Evolutionary conservation across 129 eudicot species (phyloP).

Genomic region (Sambucus nigra): DNA sequence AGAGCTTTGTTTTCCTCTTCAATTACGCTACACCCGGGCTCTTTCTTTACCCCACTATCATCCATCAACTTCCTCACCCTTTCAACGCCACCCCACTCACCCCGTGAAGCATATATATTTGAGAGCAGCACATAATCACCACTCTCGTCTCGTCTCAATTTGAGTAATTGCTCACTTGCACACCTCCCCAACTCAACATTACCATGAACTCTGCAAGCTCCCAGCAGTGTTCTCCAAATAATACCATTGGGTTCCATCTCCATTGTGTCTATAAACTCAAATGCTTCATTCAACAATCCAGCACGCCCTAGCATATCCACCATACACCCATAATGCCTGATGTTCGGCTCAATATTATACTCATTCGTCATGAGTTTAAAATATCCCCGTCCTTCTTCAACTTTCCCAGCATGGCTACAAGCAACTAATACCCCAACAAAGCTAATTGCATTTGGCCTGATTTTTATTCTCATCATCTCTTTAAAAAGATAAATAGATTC

Average conservation of each 20-base stretch:
- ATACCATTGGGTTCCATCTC: conserved; percentile 53
- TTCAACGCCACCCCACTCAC: conserved; percentile 66
- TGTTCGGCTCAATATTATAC: conserved; percentile 49
- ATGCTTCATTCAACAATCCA: conserved; percentile 55
- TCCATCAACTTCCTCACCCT: conserved; percentile 58
- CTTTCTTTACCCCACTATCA: conserved; percentile 64
- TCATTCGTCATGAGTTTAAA: conserved; percentile 42
- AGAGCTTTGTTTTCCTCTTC: conserved; percentile 29
- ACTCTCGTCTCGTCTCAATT: conserved; percentile 46
- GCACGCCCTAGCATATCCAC: conserved; percentile 82
- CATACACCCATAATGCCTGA: conserved; percentile 72
- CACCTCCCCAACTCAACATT: conserved; percentile 52
- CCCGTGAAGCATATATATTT: conserved; percentile 62
- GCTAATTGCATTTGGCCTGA: conserved; percentile 48
- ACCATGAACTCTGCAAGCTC: conserved; percentile 56
- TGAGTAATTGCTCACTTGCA: conserved; percentile 43
- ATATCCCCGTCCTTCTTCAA: conserved; percentile 48
- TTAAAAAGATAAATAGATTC: conserved; percentile 47
- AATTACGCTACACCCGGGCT: conserved; percentile 49
- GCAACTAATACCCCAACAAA: conserved; percentile 66
- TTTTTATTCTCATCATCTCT: conserved; percentile 38
- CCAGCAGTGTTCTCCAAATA: conserved; percentile 77
- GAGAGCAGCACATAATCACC: conserved; percentile 74
- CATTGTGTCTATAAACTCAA: conserved; percentile 45
- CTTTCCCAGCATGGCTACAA: conserved; percentile 75